A percentile compares a stretch with the other conserved stretches of the same genome.
Conservation (phyloP, 768 basidiomycete genomes). For the Mycena maculata region DNA sequence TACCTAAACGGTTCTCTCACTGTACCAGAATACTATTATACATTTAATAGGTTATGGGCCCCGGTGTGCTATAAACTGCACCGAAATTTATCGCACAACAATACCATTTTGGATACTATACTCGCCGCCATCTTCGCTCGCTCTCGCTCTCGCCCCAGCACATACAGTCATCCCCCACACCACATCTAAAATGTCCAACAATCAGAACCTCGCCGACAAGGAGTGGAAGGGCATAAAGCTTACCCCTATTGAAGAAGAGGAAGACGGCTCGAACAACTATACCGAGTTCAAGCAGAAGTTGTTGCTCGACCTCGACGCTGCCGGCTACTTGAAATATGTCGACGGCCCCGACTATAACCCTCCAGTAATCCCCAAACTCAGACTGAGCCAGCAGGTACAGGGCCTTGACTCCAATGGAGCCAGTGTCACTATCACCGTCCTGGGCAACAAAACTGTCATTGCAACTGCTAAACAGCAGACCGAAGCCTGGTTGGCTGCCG, state of each 20-base stretch:
- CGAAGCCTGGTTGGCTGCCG: conserved; percentile 18
- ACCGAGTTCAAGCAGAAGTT: conserved; percentile 27
- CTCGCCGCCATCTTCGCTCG: too few relatives aligned
- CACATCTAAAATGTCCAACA: too few relatives aligned
- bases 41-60: too few relatives aligned
- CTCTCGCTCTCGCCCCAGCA: too few relatives aligned
- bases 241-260: conserved; percentile 17
- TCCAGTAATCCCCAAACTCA: conserved; percentile 23
- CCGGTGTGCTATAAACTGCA: too few relatives aligned
- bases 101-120: too few relatives aligned
- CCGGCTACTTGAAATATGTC: conserved; percentile 22
- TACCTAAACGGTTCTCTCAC: too few relatives aligned
- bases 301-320: conserved; percentile 10
- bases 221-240: conserved; percentile 24
- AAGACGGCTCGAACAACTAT: conserved; percentile 19
- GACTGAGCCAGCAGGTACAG: background rate
- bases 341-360: conserved; percentile 25
- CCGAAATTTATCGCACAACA: too few relatives aligned
- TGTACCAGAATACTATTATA: too few relatives aligned
- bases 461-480: conserved; percentile 12
- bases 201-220: background rate
- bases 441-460: conserved; percentile 16
- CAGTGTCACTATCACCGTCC: conserved; percentile 3
- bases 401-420: conserved; percentile 15
- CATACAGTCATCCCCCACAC: too few relatives aligned